A percentile compares a stretch with the other conserved stretches of the same genome.
Conservation (phyloP, 2,329 filamentous ascomycete species). For the Blastomyces parvus region DNA sequence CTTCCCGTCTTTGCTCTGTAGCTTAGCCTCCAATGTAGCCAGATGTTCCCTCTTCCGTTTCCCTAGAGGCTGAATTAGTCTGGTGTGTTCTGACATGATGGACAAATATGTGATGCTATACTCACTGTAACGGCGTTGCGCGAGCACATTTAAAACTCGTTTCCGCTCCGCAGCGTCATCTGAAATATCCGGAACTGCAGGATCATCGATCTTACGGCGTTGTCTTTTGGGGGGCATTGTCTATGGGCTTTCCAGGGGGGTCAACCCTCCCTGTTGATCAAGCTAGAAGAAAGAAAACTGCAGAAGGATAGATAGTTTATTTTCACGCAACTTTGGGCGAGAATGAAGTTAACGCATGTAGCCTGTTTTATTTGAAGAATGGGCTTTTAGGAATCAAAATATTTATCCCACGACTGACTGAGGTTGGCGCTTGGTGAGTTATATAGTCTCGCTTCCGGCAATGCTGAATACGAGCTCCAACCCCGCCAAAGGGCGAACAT, state of each 20-base stretch:
- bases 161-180: conserved; percentile 46
- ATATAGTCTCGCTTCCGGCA: neutral
- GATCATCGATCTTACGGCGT: conserved; percentile 17
- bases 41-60: conserved; percentile 22
- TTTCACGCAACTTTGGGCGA: neutral
- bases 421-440: neutral
- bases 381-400: neutral
- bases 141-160: conserved; percentile 45
- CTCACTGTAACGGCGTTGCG: conserved; percentile 45
- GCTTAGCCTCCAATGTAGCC: conserved; percentile 20
- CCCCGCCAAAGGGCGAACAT: neutral
- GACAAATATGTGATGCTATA: neutral
- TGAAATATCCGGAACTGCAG: conserved; percentile 42
- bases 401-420: neutral
- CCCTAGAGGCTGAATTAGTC: conserved; percentile 11
- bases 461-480: neutral
- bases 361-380: neutral
- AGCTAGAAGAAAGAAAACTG: neutral
- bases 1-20: neutral
- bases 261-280: neutral
- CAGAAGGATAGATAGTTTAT: neutral
- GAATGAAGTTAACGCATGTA: neutral
- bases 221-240: conserved; percentile 10
- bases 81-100: neutral
- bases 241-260: neutral